phyloP scores from a whole-genome alignment of 495 filamentous ascomycete genomes.

The Pseudoneurospora amorphoporcata region DNA sequence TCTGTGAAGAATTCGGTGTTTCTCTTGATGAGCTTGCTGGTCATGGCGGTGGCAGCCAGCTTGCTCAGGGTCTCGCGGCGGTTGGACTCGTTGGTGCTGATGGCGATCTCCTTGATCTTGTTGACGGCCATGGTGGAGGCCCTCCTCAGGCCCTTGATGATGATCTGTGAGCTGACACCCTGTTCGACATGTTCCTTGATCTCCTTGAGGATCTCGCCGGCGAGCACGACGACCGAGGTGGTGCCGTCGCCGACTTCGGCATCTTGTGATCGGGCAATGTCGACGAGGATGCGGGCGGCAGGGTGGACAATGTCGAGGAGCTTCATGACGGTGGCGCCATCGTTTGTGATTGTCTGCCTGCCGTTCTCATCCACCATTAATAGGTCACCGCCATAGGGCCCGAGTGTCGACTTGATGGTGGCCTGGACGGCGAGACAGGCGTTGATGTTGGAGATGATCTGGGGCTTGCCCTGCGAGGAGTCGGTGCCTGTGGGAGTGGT shows the following conservation, averaged over 20 bases:
- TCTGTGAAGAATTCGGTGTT: slow-evolving; percentile 96
- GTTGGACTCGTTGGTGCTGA: slow-evolving; percentile 76
- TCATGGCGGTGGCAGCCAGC: slow-evolving; percentile 95
- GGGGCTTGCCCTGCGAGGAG: slow-evolving; percentile 90
- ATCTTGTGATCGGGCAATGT: slow-evolving; percentile 97
- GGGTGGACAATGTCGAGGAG: slow-evolving; percentile 97
- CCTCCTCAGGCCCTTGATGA: slow-evolving; percentile 90
- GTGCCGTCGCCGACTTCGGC: slow-evolving; percentile 98
- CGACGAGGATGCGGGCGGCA: slow-evolving; percentile 92
- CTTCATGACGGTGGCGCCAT: slow-evolving; percentile 98
- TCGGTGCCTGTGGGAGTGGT: slow-evolving; percentile 63
- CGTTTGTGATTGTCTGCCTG: slow-evolving; percentile 94
- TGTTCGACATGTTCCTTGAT: slow-evolving; percentile 90
- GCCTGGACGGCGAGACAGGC: slow-evolving; percentile 95
- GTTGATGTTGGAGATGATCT: slow-evolving; percentile 98
- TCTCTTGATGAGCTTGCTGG: slow-evolving; percentile 96
- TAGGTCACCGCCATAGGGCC: slow-evolving; percentile 95
- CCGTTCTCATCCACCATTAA: slow-evolving; percentile 93
- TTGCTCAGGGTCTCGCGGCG: slow-evolving; percentile 82
- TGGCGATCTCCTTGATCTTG: slow-evolving; percentile 95
- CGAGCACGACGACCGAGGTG: slow-evolving; percentile 90
- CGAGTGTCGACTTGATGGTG: slow-evolving; percentile 88
- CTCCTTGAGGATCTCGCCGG: slow-evolving; percentile 95
- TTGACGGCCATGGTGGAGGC: slow-evolving; percentile 89
- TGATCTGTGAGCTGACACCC: slow-evolving; percentile 92